Conservation (phyloP, 202 grass and related monocot species). For the Brachypodium distachyon region DNA sequence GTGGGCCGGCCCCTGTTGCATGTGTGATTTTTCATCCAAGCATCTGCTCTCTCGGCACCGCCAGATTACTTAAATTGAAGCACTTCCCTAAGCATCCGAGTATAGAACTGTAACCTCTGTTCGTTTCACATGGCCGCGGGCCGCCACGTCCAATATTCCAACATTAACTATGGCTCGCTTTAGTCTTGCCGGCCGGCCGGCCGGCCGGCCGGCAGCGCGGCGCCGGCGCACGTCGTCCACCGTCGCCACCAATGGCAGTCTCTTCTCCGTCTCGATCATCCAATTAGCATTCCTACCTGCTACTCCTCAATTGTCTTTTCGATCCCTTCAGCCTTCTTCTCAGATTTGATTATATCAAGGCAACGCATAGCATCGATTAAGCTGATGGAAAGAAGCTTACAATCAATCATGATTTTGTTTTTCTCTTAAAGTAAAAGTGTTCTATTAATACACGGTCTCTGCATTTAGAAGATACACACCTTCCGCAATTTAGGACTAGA, state of each 20-base stretch:
- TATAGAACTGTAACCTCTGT: not conserved
- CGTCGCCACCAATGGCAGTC: not conserved
- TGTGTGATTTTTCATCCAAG: not conserved
- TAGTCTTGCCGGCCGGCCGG: not conserved
- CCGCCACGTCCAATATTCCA: slow-evolving; percentile 14
- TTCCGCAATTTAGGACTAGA: too few species aligned
- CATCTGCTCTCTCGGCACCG: slow-evolving; percentile 10
- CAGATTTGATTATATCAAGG: not conserved
- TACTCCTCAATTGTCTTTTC: not conserved
- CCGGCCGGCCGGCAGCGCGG: slow-evolving; percentile 6
- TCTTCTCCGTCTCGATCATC: not conserved
- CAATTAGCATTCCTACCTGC: not conserved
- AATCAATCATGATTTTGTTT: too few species aligned
- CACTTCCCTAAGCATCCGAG: not conserved
- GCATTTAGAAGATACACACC: too few species aligned
- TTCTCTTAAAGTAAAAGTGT: too few species aligned
- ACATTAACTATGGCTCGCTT: too few species aligned
- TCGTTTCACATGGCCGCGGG: slow-evolving; percentile 11
- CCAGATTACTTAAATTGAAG: not conserved
- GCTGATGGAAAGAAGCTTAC: not conserved
- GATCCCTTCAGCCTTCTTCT: too few species aligned
- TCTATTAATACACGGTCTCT: too few species aligned
- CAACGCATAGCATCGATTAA: not conserved
- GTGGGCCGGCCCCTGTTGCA: not conserved
- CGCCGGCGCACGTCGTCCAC: not conserved